Percentiles rank a stretch among this genome's conserved stretches.
phyloP scores from a whole-genome alignment of 2,329 filamentous ascomycete species.

The Curvularia spicifera region DNA sequence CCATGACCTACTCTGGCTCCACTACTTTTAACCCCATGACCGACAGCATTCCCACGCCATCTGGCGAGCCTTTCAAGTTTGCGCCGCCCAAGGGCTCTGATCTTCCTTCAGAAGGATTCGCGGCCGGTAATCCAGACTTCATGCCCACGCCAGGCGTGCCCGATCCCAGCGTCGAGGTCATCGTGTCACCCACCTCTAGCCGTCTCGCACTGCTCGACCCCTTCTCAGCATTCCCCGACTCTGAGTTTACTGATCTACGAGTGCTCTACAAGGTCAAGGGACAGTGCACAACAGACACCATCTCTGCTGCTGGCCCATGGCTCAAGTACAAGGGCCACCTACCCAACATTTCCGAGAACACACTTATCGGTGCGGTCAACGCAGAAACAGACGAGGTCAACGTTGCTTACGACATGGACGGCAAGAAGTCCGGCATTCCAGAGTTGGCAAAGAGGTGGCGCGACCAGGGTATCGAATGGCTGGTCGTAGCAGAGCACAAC shows the following conservation, averaged over 20 bases:
- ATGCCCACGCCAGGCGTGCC: slow-evolving; percentile 74
- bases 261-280: slow-evolving; percentile 96
- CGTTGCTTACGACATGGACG: slow-evolving; percentile 85
- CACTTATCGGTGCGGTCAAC: slow-evolving; percentile 92
- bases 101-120: slow-evolving; percentile 76
- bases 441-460: slow-evolving; percentile 88
- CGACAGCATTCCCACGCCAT: slow-evolving; percentile 79
- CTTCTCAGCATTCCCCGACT: slow-evolving; percentile 79
- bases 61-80: slow-evolving; percentile 85
- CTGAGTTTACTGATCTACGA: slow-evolving; percentile 76
- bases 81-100: slow-evolving; percentile 69
- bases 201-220: slow-evolving; percentile 91
- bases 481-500: slow-evolving; percentile 97
- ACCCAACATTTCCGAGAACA: slow-evolving; percentile 97
- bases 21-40: slow-evolving; percentile 97
- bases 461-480: slow-evolving; percentile 75
- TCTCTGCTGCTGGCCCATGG: slow-evolving; percentile 95
- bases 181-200: slow-evolving; percentile 84
- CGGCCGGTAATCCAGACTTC: slow-evolving; percentile 76
- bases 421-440: slow-evolving; percentile 77
- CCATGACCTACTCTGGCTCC: slow-evolving; percentile 88
- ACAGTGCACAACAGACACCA: slow-evolving; percentile 98
- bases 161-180: slow-evolving; percentile 72
- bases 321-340: slow-evolving; percentile 99
- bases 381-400: slow-evolving; percentile 93